These are phyloP conservation scores for Xylariaceae sp. DNA, from an alignment of 2,329 filamentous ascomycete genomes.

Conservation along the genomic window DNA sequence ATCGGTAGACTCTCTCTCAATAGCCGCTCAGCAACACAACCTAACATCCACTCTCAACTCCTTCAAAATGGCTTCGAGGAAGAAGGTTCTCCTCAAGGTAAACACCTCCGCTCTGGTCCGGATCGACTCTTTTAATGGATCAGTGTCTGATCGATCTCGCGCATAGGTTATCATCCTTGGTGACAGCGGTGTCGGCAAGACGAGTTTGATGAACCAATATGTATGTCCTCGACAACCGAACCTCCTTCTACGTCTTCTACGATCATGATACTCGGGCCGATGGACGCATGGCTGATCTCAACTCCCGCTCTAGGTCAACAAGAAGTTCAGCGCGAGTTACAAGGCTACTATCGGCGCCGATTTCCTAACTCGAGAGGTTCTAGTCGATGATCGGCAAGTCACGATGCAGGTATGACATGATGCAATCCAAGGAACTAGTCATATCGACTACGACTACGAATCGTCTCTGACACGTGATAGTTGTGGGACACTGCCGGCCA, in stretches of 20 bases:
- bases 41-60: conserved; percentile 9
- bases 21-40: conserved; percentile 1
- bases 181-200: conserved; percentile 98
- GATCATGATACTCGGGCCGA: background rate
- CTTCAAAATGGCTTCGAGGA: conserved; percentile 66
- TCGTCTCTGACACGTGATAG: conserved; percentile 41
- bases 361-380: conserved; percentile 95
- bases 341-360: conserved; percentile 99
- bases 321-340: conserved; percentile 99
- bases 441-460: conserved; percentile 6
- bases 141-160: background rate
- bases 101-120: conserved; percentile 9
- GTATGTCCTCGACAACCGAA: conserved; percentile 49
- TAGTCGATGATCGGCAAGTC: conserved; percentile 93
- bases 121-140: background rate
- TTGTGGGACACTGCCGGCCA: conserved; percentile 98
- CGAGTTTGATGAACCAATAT: conserved; percentile 99
- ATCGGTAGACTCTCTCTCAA: background rate
- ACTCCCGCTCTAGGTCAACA: conserved; percentile 72
- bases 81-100: conserved; percentile 91
- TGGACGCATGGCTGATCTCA: conserved; percentile 1
- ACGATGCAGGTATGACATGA: conserved; percentile 78
- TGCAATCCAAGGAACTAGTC: conserved; percentile 4
- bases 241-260: background rate
- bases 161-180: conserved; percentile 93